Conservation (phyloP, 352 stramenopile genomes). For the Phytopythium chamaehyphon region DNA sequence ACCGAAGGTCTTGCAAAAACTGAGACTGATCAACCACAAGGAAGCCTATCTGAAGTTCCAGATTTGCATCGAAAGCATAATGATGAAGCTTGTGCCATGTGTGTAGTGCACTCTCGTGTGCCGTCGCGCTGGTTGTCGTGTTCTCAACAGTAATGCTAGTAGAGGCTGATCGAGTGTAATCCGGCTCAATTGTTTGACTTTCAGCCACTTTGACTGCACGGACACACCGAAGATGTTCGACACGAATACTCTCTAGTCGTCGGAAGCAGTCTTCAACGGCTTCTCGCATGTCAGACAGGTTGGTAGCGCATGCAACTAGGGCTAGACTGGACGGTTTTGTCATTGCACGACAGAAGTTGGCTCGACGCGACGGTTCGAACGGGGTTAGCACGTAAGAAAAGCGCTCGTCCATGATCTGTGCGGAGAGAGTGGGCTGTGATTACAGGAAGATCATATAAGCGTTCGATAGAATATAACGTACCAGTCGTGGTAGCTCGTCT, state of each 20-base stretch:
- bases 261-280: constrained; percentile 27
- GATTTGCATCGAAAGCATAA: constrained; percentile 25
- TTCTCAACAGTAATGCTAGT: neutral
- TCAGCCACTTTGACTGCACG: constrained; percentile 28
- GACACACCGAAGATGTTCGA: constrained; percentile 29
- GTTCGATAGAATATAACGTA: constrained; percentile 13
- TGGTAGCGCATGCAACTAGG: constrained; percentile 13
- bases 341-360: constrained; percentile 18
- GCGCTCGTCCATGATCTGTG: constrained; percentile 17
- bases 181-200: constrained; percentile 4
- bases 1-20: constrained; percentile 29
- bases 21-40: constrained; percentile 50
- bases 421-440: no score
- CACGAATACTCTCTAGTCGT: constrained; percentile 22
- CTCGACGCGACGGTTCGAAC: constrained; percentile 24
- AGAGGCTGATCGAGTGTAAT: constrained; percentile 1
- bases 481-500: constrained; percentile 32
- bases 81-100: constrained; percentile 33
- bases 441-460: neutral
- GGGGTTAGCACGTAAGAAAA: constrained; percentile 34
- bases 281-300: constrained; percentile 19
- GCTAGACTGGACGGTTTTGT: constrained; percentile 22
- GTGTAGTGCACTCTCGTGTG: constrained; percentile 35
- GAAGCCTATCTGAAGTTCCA: constrained; percentile 41
- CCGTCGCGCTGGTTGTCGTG: constrained; percentile 17